phyloP scores from a whole-genome alignment of 495 filamentous ascomycete genomes.

The Chaetomidium leptoderma region DNA sequence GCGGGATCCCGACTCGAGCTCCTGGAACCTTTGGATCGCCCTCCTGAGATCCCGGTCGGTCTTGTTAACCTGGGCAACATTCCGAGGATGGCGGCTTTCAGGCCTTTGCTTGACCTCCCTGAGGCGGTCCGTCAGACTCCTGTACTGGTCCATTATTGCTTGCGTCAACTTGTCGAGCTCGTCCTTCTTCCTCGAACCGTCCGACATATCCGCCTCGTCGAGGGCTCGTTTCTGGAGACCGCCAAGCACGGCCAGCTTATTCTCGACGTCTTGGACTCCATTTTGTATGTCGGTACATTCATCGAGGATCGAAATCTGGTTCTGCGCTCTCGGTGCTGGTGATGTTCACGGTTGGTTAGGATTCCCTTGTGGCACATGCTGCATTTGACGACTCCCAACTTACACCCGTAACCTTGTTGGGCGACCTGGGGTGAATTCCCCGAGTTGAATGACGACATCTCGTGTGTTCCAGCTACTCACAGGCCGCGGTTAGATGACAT shows the following conservation, averaged over 20 bases:
- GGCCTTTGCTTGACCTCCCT: constrained; percentile 75
- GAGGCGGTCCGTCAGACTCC: constrained; percentile 66
- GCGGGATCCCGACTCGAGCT: constrained; percentile 68
- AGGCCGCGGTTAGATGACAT: not conserved
- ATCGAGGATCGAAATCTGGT: constrained; percentile 68
- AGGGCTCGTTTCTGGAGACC: constrained; percentile 56
- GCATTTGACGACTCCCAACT: constrained; percentile 31
- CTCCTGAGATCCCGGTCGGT: constrained; percentile 72
- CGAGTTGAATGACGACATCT: constrained; percentile 55
- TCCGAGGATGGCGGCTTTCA: constrained; percentile 62
- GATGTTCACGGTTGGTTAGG: not conserved
- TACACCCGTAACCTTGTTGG: constrained; percentile 39
- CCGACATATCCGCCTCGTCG: constrained; percentile 54
- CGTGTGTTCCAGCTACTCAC: constrained; percentile 47
- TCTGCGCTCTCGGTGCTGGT: constrained; percentile 35
- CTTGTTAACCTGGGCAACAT: constrained; percentile 71
- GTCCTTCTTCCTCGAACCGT: constrained; percentile 47
- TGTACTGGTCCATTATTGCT: constrained; percentile 77
- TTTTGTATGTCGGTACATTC: constrained; percentile 74
- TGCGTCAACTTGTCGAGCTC: constrained; percentile 57
- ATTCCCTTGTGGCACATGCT: not conserved
- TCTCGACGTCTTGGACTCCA: constrained; percentile 70
- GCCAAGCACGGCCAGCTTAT: constrained; percentile 54
- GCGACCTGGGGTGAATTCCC: constrained; percentile 6
- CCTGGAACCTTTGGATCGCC: constrained; percentile 76